Base-by-base conservation (phyloP, 129 eudicot genomes). In the Glebionis coronaria region DNA sequence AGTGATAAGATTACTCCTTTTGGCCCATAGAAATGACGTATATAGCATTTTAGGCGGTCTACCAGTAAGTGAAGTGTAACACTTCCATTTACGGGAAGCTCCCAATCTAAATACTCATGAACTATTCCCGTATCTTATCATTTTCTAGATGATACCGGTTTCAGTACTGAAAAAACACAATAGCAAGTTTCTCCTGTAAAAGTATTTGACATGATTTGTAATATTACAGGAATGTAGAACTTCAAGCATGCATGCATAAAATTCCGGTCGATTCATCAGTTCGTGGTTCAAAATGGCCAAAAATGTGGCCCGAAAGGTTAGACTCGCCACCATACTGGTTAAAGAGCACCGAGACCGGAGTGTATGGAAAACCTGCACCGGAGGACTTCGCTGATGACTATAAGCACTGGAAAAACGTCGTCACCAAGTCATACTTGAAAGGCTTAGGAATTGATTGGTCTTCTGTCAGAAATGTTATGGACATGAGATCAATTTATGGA, bases 401-500 rank as follows among this genome's bases (percentile, higher is more conserved):
- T 64, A 76, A 82, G 21, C 82, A 76, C 56, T 85, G 91, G 91
- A 82, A 76, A 63, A 79, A 49, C 7, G 87, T 79, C 4, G 79
- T 85, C n/a, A 74, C 83, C 29, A 59, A 79, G 11, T 82, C 85
- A 12, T 85, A 85, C 73, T 57, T 82, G 78, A 82, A 58, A 19
- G 87, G 87, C 35, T 65, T 82, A 56, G 91, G 91, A 29, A 72
- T 85, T 27, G 84, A 74, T 52, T 85, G 91, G 91, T 80, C 83
- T 50, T 76, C 80, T 9, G 66, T 85, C 50, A 77, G 91, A 65
- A 85, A 85, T 62, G 83, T 85, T 66, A 85, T 85, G 85, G 91
- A 85, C 83, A 85, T 85, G 91, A 76, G 72, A 77, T 83, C 91
- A 12, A 74, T 80, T 9, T 85, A 85, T 63, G 91, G 91, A 85